Evolutionary conservation across 176 grass and related monocot genomes (phyloP), one percentile per base, ranked within the genome.

Genomic region (Urochloa ruziziensis): DNA sequence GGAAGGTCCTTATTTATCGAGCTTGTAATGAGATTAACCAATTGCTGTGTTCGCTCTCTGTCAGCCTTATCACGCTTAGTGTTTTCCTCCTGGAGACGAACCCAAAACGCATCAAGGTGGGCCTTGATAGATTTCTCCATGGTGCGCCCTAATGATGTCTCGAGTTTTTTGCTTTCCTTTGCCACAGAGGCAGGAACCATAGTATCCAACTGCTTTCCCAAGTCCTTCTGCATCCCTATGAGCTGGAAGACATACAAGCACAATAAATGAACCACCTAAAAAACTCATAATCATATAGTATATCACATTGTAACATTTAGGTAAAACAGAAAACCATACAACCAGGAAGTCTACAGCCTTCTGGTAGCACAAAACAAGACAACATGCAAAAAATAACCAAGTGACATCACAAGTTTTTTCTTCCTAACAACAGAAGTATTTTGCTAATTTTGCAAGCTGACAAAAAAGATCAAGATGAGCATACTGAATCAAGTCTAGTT

Each of bases 101-200:
- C 85, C 93, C 87, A 99, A 67, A 94, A 73, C 17, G 89, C 88
- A 78, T 99, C 97, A 40, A 82, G 67, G 60, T 91, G 92, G 79
- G 85, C 87, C 69, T 99, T 99, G 81, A 96, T 52, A 32, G 87
- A 83, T 79, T 99, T 99, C 69, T 99, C 97, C 89, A 99, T 90
- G 68, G 58, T 85, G 67, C 93, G 91, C 42, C 91, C 87, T 73
- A 99, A 77, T 21, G 91, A 80, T 66, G 89, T 69, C 60, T 99
- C 97, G 4, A 99, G 57, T 87, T 81, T 93, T 80, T 96, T 99
- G 63, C 93, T 87, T 96, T 99, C 97, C 81, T 94, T 99, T 19
- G 91, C 83, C 51, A 99, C 75, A 80, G 91, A 83, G 70, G 78
- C 56, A 80, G 53, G 67, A 54, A 93, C 78, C 23, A 92, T 68